phyloP scores from a whole-genome alignment of 257 asterid genomes.

The Plantago elongata region DNA sequence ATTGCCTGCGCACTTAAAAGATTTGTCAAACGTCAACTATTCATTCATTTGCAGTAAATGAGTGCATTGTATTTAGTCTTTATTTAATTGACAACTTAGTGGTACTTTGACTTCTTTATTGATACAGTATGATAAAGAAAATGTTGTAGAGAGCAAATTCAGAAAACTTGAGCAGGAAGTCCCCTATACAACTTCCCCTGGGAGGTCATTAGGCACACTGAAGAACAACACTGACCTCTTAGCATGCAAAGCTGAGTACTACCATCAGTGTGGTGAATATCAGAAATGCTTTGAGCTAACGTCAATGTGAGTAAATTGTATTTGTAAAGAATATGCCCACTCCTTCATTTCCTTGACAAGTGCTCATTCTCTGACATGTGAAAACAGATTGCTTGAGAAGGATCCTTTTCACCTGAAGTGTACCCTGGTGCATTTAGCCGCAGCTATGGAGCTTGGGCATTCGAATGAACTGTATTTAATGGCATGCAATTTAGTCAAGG shows the following conservation, averaged over 20 bases:
- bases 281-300: conserved; percentile 93
- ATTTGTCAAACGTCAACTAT: background rate
- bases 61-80: conserved; percentile 5
- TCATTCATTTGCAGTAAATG: background rate
- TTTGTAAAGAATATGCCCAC: conserved; percentile 7
- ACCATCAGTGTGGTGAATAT: conserved; percentile 95
- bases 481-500: conserved; percentile 98
- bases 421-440: conserved; percentile 92
- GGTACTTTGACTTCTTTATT: conserved; percentile 18
- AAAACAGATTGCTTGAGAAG: conserved; percentile 90
- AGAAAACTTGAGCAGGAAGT: conserved; percentile 79
- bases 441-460: conserved; percentile 98
- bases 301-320: conserved; percentile 55
- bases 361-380: conserved; percentile 23
- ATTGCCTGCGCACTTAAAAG: conserved; percentile 12
- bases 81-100: conserved; percentile 10
- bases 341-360: conserved; percentile 8
- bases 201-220: conserved; percentile 61
- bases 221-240: conserved; percentile 89
- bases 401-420: conserved; percentile 96
- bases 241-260: conserved; percentile 98
- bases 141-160: conserved; percentile 75
- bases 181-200: conserved; percentile 38
- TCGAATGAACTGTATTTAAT: conserved; percentile 94
- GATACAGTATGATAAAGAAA: conserved; percentile 82